Base-by-base conservation (phyloP, 2,329 filamentous ascomycete species). In the Aspergillus udagawae region DNA sequence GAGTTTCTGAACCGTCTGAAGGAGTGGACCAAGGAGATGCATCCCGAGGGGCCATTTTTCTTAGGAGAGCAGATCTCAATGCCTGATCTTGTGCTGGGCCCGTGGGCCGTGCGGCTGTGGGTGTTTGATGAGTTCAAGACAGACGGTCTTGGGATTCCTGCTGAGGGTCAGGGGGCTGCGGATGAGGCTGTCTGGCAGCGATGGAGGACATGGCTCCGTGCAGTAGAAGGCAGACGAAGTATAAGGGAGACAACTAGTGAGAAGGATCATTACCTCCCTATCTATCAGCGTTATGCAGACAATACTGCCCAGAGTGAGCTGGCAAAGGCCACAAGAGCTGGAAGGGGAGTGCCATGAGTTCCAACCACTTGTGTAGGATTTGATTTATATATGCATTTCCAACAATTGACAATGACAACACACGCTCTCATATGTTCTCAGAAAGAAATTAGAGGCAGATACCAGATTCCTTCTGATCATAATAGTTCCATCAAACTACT, bases 111-210 rank as follows among this genome's bases (percentile, higher is more conserved):
- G 65, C 79, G 89, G 14, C 68, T 91, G 21, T 92, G 88, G 78
- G 75, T 91, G 5, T 86, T 92, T 63, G 88, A 92, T 64, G 81
- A 90, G 60, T 92, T 88, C 69, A 92, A 92, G 67, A 67, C 74
- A 0, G 79, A 78, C 1, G 82, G 82, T 0, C 59, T 80, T n/a
- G 77, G 79, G 0, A 75, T 85, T 44, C 81, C 80, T 1, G 73
- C 61, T 52, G 68, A 77, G 35, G 80, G 80, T 0, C 49, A 79
- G 52, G 79, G 76, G 2, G 80, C 78, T 0, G 75, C 79, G 7
- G 83, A 88, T 41, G 83, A 84, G 53, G 70, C 70, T 38, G 68
- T 81, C 1, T 92, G 88, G 89, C 72, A 65, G 45, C 77, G 88
- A 50, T 92, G 87, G 85, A 77, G 80, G 64, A 78, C 68, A 53